These are phyloP conservation scores for Lepiota subincarnata DNA, from an alignment of 768 basidiomycete genomes.

Conservation along the genomic window DNA sequence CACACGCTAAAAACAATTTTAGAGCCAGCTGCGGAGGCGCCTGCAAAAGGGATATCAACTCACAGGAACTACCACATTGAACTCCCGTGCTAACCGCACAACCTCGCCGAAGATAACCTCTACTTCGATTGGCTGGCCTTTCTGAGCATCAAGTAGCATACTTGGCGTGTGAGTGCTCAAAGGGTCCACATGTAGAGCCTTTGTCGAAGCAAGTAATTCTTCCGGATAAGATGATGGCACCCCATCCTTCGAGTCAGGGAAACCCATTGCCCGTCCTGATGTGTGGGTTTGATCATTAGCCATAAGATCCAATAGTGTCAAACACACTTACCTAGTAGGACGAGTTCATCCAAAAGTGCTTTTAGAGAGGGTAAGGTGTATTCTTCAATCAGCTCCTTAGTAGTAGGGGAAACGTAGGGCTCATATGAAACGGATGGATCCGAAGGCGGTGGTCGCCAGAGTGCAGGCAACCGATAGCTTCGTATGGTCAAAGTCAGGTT, in stretches of 20 bases:
- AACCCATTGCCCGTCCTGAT: conserved; percentile 43
- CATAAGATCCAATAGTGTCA: not conserved
- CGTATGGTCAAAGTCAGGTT: conserved; percentile 1
- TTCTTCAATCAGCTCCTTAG: conserved; percentile 27
- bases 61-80: conserved; percentile 46
- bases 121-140: conserved; percentile 57
- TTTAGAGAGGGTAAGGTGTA: conserved; percentile 33
- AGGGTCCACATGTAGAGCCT: conserved; percentile 33
- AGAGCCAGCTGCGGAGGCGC: not conserved
- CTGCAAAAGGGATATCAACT: conserved; percentile 19
- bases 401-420: conserved; percentile 25
- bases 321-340: conserved; percentile 24
- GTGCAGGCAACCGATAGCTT: conserved; percentile 42
- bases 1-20: conserved; percentile 38
- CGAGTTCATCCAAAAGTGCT: conserved; percentile 37
- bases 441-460: conserved; percentile 45
- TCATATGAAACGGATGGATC: conserved; percentile 30
- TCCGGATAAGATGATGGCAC: conserved; percentile 42
- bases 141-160: conserved; percentile 58
- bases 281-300: not conserved
- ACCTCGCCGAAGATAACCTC: conserved; percentile 65
- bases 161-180: conserved; percentile 49
- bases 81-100: conserved; percentile 45
- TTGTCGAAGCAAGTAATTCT: conserved; percentile 34
- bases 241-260: conserved; percentile 40